Conservation (phyloP, 2,329 filamentous ascomycete species). For the Neodidymelliopsis sp. region DNA sequence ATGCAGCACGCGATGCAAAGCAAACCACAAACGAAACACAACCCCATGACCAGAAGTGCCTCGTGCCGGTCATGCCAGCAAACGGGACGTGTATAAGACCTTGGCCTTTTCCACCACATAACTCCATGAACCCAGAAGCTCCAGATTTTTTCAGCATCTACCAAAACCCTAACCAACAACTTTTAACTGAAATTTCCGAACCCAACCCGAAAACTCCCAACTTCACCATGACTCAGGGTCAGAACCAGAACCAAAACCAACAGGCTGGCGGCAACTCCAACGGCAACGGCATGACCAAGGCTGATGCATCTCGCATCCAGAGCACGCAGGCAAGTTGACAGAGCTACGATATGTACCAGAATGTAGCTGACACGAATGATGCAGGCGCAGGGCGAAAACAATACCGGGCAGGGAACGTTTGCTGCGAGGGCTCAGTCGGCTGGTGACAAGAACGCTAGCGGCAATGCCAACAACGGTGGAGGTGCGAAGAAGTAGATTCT, state of each 20-base stretch:
- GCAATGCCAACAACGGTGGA: background rate
- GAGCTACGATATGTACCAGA: background rate
- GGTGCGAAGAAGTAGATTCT: conserved; percentile 1
- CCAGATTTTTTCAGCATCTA: background rate
- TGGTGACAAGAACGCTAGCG: conserved; percentile 1
- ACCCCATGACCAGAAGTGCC: too few species aligned
- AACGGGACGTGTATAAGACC: too few species aligned
- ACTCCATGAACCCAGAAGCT: background rate
- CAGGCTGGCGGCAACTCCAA: background rate
- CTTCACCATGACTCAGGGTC: background rate
- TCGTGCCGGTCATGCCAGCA: too few species aligned
- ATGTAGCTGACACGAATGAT: background rate
- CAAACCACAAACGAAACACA: too few species aligned
- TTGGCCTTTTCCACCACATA: too few species aligned
- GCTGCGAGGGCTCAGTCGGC: background rate
- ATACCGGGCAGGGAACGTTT: background rate
- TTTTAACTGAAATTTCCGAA: background rate
- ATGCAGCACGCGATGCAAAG: too few species aligned
- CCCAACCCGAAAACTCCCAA: background rate
- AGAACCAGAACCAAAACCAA: background rate
- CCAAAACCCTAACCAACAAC: background rate
- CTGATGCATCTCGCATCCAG: conserved; percentile 1
- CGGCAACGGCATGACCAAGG: background rate
- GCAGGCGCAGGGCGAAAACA: background rate
- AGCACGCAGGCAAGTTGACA: background rate